Conservation (phyloP, 768 basidiomycete genomes). For the Crassisporium funariophilum region DNA sequence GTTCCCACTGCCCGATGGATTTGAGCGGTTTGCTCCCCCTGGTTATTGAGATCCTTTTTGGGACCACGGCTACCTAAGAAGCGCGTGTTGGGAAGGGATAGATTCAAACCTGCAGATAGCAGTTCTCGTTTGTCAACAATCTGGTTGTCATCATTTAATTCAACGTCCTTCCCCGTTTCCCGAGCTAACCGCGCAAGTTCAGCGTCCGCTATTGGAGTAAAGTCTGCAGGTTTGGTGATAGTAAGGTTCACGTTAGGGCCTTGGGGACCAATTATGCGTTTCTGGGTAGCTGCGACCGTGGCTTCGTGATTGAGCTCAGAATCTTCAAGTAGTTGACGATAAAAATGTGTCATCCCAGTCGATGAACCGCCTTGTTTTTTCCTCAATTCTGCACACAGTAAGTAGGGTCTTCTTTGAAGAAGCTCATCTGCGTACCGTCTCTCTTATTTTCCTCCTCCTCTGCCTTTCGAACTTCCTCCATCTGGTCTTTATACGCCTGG, state of each 20-base stretch:
- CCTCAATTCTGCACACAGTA: slow-evolving; percentile 49
- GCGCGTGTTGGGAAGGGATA: slow-evolving; percentile 81
- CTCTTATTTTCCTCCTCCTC: slow-evolving; percentile 90
- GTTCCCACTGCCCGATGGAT: slow-evolving; percentile 80
- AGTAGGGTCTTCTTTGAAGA: background rate
- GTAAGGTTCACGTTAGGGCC: slow-evolving; percentile 67
- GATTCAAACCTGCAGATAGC: slow-evolving; percentile 88
- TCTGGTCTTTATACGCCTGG: slow-evolving; percentile 94
- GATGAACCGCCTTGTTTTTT: slow-evolving; percentile 59
- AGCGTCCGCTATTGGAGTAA: slow-evolving; percentile 65
- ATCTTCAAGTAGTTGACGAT: slow-evolving; percentile 75
- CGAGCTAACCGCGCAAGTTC: slow-evolving; percentile 72
- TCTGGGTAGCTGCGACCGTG: slow-evolving; percentile 76
- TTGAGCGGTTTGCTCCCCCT: slow-evolving; percentile 29
- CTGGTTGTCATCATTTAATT: slow-evolving; percentile 96
- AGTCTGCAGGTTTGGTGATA: slow-evolving; percentile 71
- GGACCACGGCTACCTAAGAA: slow-evolving; percentile 52
- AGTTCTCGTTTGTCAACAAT: slow-evolving; percentile 96
- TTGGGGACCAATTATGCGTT: slow-evolving; percentile 64
- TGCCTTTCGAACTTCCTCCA: slow-evolving; percentile 86
- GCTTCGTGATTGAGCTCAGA: slow-evolving; percentile 84
- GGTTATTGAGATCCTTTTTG: slow-evolving; percentile 19
- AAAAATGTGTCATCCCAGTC: slow-evolving; percentile 87
- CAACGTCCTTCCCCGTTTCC: slow-evolving; percentile 80
- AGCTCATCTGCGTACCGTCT: slow-evolving; percentile 64